Conservation (phyloP, 2,329 filamentous ascomycete species). For the Colletotrichum ledebouriae region DNA sequence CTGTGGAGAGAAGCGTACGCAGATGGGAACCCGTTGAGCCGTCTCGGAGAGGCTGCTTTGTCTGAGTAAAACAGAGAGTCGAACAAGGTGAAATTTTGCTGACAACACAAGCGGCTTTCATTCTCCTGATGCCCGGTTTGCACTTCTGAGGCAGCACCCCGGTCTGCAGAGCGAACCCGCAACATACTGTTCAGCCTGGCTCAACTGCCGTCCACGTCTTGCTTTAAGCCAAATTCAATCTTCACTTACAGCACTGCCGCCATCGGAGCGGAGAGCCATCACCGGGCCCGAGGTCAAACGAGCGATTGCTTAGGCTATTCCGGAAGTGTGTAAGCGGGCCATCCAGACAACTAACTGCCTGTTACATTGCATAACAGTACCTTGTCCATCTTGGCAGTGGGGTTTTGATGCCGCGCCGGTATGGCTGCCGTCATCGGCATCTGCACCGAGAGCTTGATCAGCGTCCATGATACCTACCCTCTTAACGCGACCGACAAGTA, state of each 20-base stretch:
- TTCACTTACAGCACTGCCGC: neutral
- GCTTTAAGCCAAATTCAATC: neutral
- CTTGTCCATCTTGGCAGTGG: conserved; percentile 24
- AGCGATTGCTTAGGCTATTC: conserved; percentile 17
- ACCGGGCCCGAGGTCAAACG: neutral
- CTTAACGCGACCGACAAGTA: neutral
- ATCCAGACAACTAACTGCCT: conserved; percentile 19
- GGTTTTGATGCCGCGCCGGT: neutral
- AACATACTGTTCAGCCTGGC: too few relatives aligned
- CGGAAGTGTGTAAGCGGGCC: conserved; percentile 12
- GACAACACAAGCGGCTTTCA: too few relatives aligned
- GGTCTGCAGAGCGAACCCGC: too few relatives aligned
- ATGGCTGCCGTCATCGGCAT: conserved; percentile 21
- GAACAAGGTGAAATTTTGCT: too few relatives aligned
- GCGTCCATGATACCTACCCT: neutral
- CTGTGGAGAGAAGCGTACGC: too few relatives aligned
- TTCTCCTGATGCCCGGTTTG: too few relatives aligned
- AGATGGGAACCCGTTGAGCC: too few relatives aligned
- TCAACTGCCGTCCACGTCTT: too few relatives aligned
- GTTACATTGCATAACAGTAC: conserved; percentile 13
- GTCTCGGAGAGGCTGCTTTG: too few relatives aligned
- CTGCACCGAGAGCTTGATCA: neutral
- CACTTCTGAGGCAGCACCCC: too few relatives aligned
- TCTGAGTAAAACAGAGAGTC: too few relatives aligned
- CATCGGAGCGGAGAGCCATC: neutral